Conservation (phyloP, 2,329 filamentous ascomycete genomes). For the Alternaria brassicicola region DNA sequence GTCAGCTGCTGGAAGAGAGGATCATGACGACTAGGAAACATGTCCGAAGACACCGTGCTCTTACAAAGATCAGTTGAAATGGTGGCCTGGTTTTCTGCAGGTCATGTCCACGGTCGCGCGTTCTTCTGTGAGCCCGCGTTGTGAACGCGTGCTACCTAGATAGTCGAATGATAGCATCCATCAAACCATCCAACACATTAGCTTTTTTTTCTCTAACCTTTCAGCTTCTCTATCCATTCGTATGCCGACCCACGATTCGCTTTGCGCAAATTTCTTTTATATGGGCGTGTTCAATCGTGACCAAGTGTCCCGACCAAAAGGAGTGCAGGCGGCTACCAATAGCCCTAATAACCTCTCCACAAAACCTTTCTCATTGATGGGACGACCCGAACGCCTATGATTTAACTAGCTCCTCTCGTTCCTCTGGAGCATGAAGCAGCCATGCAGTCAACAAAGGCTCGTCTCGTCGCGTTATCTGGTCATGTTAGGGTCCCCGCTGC, state of each 20-base stretch:
- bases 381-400: not conserved
- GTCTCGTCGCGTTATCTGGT: not conserved
- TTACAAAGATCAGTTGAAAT: not conserved
- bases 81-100: not conserved
- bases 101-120: not conserved
- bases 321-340: not conserved
- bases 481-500: not conserved
- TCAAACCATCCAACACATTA: not conserved
- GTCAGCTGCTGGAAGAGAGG: slow-evolving; percentile 3
- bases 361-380: not conserved
- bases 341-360: not conserved
- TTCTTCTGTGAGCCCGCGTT: not conserved
- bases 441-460: not conserved
- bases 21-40: not conserved
- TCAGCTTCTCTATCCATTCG: too few species aligned
- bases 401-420: too few species aligned
- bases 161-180: not conserved
- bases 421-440: not conserved
- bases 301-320: not conserved
- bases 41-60: not conserved
- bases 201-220: not conserved
- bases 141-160: not conserved
- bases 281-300: not conserved
- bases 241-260: fast-evolving
- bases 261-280: not conserved